phyloP scores from a whole-genome alignment of 441 rosid species.

The Brassica balearica region DNA sequence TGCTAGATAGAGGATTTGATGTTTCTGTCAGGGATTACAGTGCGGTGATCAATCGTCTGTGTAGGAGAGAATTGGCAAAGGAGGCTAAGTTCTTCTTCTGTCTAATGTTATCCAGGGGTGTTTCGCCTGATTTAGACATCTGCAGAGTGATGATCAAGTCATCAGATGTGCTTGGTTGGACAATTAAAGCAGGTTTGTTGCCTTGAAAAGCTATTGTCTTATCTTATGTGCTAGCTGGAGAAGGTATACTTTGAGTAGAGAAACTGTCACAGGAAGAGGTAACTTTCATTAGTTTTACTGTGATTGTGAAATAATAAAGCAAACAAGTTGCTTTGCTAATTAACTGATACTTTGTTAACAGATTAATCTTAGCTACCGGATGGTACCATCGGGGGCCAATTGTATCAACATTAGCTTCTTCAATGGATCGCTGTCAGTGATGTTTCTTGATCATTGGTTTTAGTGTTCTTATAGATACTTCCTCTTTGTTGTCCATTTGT shows the following conservation, averaged over 20 bases:
- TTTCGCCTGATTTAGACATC: slow-evolving; percentile 65
- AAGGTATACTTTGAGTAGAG: slow-evolving; percentile 30
- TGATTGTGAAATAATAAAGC: no score
- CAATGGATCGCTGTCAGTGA: slow-evolving; percentile 6
- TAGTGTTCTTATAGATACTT: not conserved
- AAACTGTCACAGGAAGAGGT: slow-evolving; percentile 27
- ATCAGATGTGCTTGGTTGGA: slow-evolving; percentile 53
- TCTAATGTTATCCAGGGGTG: slow-evolving; percentile 61
- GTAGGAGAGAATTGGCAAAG: slow-evolving; percentile 54
- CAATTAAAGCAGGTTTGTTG: slow-evolving; percentile 60
- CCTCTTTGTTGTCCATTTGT: not conserved
- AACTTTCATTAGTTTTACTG: not conserved
- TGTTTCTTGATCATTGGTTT: slow-evolving; percentile 3
- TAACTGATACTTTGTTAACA: not conserved
- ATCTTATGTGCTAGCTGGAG: slow-evolving; percentile 24
- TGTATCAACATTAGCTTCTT: not conserved
- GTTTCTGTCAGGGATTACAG: slow-evolving; percentile 70
- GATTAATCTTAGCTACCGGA: slow-evolving; percentile 20
- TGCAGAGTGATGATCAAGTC: slow-evolving; percentile 59
- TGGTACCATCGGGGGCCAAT: slow-evolving; percentile 17
- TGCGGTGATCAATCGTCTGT: slow-evolving; percentile 71
- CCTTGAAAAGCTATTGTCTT: slow-evolving; percentile 19
- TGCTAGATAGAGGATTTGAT: slow-evolving; percentile 65
- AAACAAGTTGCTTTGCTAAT: no score
- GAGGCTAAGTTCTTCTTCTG: slow-evolving; percentile 58